Conservation (phyloP, 192 early-diverging fungal genomes). For the Oehlia diaphana region DNA sequence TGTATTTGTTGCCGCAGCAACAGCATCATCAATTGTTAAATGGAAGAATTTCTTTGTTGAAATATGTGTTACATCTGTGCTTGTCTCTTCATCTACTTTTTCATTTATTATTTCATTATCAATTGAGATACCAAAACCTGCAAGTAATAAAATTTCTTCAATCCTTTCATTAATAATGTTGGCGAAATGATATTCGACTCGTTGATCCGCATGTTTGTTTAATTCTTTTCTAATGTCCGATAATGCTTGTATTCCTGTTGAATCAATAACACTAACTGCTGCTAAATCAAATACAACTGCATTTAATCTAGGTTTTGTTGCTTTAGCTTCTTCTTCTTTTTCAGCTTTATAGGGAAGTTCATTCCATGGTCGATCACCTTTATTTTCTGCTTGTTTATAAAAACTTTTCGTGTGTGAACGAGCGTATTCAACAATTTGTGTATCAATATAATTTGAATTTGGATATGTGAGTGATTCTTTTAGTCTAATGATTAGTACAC, state of each 20-base stretch:
- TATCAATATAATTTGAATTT: conserved; percentile 62
- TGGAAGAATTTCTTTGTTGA: conserved; percentile 23
- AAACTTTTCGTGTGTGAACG: conserved; percentile 36
- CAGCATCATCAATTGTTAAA: conserved; percentile 18
- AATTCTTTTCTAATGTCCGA: conserved; percentile 52
- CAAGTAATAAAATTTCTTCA: not conserved
- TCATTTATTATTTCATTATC: not conserved
- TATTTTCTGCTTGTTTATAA: conserved; percentile 42
- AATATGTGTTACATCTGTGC: not conserved
- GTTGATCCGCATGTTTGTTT: conserved; percentile 38
- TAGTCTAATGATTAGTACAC: conserved; percentile 70
- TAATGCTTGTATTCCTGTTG: conserved; percentile 76
- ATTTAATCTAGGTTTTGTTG: conserved; percentile 50
- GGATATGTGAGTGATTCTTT: conserved; percentile 71
- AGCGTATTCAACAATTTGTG: conserved; percentile 46
- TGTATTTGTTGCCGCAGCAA: not conserved
- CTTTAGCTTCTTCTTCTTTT: conserved; percentile 35
- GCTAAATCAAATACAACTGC: conserved; percentile 83
- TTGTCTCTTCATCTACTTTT: not conserved
- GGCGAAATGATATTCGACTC: conserved; percentile 47
- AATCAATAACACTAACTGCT: conserved; percentile 76
- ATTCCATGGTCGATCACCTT: conserved; percentile 60
- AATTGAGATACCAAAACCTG: not conserved
- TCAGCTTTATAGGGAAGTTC: conserved; percentile 34
- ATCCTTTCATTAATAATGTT: conserved; percentile 19